Conservation (phyloP, 2,329 filamentous ascomycete species). For the Aureobasidium leucospermi region DNA sequence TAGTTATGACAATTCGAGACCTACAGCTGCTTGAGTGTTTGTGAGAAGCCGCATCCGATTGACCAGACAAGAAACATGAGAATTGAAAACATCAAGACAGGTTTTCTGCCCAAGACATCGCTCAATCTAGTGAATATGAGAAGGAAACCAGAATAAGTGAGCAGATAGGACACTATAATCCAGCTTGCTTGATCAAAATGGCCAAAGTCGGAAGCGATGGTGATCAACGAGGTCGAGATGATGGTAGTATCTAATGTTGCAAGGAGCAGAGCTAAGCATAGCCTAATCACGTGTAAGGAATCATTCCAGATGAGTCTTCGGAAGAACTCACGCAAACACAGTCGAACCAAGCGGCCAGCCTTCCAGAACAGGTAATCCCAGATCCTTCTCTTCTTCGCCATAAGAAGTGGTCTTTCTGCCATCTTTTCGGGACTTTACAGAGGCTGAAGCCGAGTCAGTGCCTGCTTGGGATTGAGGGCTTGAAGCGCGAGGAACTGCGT, state of each 20-base stretch:
- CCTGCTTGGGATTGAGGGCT: not conserved
- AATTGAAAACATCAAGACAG: not conserved
- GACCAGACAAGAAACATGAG: slow-evolving; percentile 10
- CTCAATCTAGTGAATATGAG: slow-evolving; percentile 13
- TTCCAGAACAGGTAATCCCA: not conserved
- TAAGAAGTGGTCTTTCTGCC: not conserved
- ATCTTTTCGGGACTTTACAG: not conserved
- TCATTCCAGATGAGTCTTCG: not conserved
- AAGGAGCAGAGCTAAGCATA: slow-evolving; percentile 4
- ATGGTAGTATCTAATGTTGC: slow-evolving; percentile 11
- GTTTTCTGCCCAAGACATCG: slow-evolving; percentile 11
- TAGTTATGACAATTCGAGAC: not conserved
- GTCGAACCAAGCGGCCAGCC: slow-evolving; percentile 3
- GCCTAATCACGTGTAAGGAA: not conserved
- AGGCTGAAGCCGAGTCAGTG: not conserved
- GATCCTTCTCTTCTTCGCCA: not conserved
- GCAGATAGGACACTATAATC: slow-evolving; percentile 4
- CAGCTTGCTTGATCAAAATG: slow-evolving; percentile 10
- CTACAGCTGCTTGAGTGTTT: slow-evolving; percentile 8
- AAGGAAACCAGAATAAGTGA: slow-evolving; percentile 12
- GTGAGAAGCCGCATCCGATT: slow-evolving; percentile 10
- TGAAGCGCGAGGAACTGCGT: not conserved
- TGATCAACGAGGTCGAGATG: slow-evolving; percentile 7
- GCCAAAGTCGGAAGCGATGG: slow-evolving; percentile 7
- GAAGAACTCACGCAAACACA: not conserved